These are phyloP conservation scores for Fagopyrum tataricum DNA, from an alignment of 148 eudicot species.

Conservation along the genomic window DNA sequence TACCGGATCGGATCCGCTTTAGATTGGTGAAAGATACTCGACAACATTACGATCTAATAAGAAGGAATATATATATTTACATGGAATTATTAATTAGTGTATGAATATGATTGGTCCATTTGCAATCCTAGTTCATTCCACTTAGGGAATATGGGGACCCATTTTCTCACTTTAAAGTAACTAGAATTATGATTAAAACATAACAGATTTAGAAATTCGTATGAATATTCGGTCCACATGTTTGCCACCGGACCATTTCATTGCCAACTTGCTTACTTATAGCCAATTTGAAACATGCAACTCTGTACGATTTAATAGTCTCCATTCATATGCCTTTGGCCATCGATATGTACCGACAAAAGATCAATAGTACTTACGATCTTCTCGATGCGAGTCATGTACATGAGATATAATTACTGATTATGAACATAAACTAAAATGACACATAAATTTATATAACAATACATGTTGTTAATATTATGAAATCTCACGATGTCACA, in stretches of 20 bases:
- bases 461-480: too few relatives aligned
- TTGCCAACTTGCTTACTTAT: conserved; percentile 4
- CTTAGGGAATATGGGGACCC: conserved; percentile 3
- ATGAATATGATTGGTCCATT: conserved; percentile 2
- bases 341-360: neutral
- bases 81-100: neutral
- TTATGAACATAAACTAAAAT: too few relatives aligned
- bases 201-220: neutral
- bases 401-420: too few relatives aligned
- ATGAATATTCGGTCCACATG: conserved; percentile 12
- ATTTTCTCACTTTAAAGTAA: neutral
- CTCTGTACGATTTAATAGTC: neutral
- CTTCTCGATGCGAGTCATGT: too few relatives aligned
- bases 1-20: too few relatives aligned
- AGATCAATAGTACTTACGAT: too few relatives aligned
- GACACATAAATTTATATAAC: too few relatives aligned
- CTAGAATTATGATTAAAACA: neutral
- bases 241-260: conserved; percentile 6
- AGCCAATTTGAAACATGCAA: conserved; percentile 8
- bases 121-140: conserved; percentile 10
- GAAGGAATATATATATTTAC: neutral
- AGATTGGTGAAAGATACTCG: too few relatives aligned
- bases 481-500: too few relatives aligned
- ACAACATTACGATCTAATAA: neutral
- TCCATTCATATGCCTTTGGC: neutral